These are phyloP conservation scores for Populus euphratica DNA, from an alignment of 345 rosid species.

Conservation along the genomic window DNA sequence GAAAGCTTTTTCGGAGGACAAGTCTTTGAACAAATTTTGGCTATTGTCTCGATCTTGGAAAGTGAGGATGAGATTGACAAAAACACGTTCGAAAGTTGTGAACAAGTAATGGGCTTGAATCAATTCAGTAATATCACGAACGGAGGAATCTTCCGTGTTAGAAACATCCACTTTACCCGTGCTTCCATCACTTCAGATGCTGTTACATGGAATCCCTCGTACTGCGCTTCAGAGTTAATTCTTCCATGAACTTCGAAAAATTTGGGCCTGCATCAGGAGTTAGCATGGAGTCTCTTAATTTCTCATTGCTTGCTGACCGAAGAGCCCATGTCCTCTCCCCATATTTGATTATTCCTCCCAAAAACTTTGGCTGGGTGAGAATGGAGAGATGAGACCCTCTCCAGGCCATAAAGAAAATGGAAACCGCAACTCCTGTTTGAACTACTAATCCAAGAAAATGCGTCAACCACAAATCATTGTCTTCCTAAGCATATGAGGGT, in stretches of 20 bases:
- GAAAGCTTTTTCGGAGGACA: constrained; percentile 12
- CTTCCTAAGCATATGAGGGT: constrained; percentile 30
- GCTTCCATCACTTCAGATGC: neutral
- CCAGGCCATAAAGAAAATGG: constrained; percentile 31
- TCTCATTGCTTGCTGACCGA: constrained; percentile 37
- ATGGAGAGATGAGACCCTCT: constrained; percentile 13
- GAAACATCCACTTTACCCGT: neutral
- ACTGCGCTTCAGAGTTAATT: neutral
- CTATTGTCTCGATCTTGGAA: constrained; percentile 12
- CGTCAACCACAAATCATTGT: constrained; percentile 39
- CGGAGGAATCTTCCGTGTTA: too few species aligned
- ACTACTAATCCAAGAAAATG: constrained; percentile 16
- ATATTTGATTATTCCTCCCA: constrained; percentile 40
- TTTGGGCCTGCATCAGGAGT: constrained; percentile 27
- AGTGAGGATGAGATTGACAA: constrained; percentile 36
- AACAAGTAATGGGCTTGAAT: constrained; percentile 22
- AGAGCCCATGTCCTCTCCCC: constrained; percentile 40
- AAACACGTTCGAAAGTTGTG: constrained; percentile 37
- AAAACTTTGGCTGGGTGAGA: constrained; percentile 25
- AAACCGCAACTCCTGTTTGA: constrained; percentile 21
- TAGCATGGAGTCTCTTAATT: constrained; percentile 31
- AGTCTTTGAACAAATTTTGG: neutral
- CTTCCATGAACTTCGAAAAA: constrained; percentile 21
- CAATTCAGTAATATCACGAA: neutral
- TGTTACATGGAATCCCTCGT: neutral